Evolutionary conservation across 352 stramenopile species (phyloP).

Genomic region (Pythium volutum): DNA sequence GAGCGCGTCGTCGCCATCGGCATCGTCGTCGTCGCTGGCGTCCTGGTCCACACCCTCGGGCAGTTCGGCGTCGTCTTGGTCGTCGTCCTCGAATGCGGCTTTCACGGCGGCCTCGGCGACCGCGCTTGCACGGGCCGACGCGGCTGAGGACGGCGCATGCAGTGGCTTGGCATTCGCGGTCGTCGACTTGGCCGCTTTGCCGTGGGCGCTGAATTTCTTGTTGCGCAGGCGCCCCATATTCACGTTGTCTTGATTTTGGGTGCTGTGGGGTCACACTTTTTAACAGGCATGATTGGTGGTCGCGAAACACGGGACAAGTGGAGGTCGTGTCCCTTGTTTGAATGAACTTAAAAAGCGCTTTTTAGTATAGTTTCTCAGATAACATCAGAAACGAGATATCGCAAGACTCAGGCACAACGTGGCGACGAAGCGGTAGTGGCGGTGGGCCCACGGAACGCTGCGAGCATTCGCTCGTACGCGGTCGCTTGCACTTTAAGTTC

Average conservation of each 20-base stretch:
- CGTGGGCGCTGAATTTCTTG: conserved; percentile 59
- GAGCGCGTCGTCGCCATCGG: conserved; percentile 24
- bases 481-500: conserved; percentile 37
- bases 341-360: not conserved
- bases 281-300: conserved; percentile 15
- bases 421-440: not conserved
- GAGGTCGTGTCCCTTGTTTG: not conserved
- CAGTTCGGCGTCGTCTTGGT: conserved; percentile 25
- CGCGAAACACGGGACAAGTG: conserved; percentile 5
- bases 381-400: conserved; percentile 8
- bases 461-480: conserved; percentile 19
- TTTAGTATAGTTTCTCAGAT: not conserved
- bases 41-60: conserved; percentile 36
- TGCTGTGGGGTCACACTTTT: not conserved
- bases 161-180: conserved; percentile 28
- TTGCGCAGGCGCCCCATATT: conserved; percentile 54
- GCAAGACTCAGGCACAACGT: not conserved
- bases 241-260: not conserved
- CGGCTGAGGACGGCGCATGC: not conserved
- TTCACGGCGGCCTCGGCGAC: conserved; percentile 54
- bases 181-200: conserved; percentile 44
- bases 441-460: not conserved
- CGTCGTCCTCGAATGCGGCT: conserved; percentile 52
- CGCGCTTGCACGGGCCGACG: conserved; percentile 19
- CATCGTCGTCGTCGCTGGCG: conserved; percentile 28